Base-by-base conservation (phyloP, 352 stramenopile genomes). In the Phytophthora niederhauseri region DNA sequence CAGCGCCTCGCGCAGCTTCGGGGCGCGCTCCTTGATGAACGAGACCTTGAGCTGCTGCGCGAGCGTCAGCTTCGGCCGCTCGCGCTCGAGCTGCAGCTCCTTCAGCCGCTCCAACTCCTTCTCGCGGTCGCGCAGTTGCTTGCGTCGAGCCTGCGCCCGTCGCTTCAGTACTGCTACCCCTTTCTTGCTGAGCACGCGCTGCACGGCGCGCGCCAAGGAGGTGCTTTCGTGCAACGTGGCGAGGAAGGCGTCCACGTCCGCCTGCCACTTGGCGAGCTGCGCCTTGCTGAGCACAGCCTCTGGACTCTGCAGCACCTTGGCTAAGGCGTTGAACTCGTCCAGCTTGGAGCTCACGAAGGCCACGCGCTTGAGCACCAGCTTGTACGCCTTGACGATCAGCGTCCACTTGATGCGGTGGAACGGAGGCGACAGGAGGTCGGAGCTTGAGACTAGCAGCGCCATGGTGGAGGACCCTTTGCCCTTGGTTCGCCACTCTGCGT, bases 241-340 rank as follows among this genome's bases (percentile, higher is more conserved):
- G 3, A 80, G 46, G 41, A 88, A 85, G 7, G 11, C 14, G 19
- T 86, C 57, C 1, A 81, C 80, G 17, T 90, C 75, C 0, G 52
- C 19, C 2, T 76, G 61, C 83, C 83, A 93, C 54, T 77, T 81
- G 15, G 73, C 57, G n/a, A 91, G 78, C 65, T 93, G 80, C 6
- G 68, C 48, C 30, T 78, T 85, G 71, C 80, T 80, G 55, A 90
- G 51, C 2, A 84, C 64, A 1, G 70, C 78, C 9, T 87, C 75
- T 0, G 71, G 30, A 43, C 63, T 77, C 71, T 90, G 83, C 24
- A 93, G 52, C 12, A 84, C 70, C 0, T 62, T 70, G 15, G 76
- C 83, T 4, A 92, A 61, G 0, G 75, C 55, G 41, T 93, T 93
- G 67, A 77, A 93, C 59, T 80, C 76, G 19, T 93, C 83, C 30